Evolutionary conservation across 2,329 filamentous ascomycete species (phyloP).

Genomic region (Dothistroma pini): DNA sequence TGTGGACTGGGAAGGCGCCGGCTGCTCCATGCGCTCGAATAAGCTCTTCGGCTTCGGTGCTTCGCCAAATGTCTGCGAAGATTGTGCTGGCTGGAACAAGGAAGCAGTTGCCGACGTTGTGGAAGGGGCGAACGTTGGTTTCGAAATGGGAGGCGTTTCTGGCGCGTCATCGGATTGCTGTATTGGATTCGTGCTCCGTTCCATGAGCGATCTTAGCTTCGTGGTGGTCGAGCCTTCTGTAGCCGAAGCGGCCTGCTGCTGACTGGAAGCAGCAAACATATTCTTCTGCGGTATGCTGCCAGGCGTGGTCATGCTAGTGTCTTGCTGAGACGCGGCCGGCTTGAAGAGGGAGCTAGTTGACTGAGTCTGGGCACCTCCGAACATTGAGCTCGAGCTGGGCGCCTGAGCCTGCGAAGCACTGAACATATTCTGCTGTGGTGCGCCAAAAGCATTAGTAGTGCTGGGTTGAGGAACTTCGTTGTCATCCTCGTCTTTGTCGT

Average conservation of each 20-base stretch:
- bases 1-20: conserved; percentile 3
- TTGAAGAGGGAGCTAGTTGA: conserved; percentile 10
- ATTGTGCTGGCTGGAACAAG: conserved; percentile 7
- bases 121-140: conserved; percentile 12
- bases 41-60: neutral
- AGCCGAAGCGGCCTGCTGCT: conserved; percentile 6
- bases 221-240: neutral
- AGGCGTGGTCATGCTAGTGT: conserved; percentile 29
- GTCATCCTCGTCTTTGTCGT: conserved; percentile 17
- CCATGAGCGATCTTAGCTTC: conserved; percentile 1
- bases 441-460: conserved; percentile 8
- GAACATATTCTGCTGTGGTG: conserved; percentile 6
- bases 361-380: neutral
- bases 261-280: conserved; percentile 9
- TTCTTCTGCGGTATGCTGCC: conserved; percentile 24
- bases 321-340: conserved; percentile 18
- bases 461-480: conserved; percentile 2
- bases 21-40: neutral
- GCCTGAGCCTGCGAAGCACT: conserved; percentile 6
- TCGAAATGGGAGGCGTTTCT: conserved; percentile 14
- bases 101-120: conserved; percentile 5
- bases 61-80: neutral
- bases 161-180: conserved; percentile 10
- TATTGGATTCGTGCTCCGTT: neutral
- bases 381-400: conserved; percentile 1